Evolutionary conservation across 2,329 filamentous ascomycete genomes (phyloP).

Genomic region (Colletotrichum liriopes): DNA sequence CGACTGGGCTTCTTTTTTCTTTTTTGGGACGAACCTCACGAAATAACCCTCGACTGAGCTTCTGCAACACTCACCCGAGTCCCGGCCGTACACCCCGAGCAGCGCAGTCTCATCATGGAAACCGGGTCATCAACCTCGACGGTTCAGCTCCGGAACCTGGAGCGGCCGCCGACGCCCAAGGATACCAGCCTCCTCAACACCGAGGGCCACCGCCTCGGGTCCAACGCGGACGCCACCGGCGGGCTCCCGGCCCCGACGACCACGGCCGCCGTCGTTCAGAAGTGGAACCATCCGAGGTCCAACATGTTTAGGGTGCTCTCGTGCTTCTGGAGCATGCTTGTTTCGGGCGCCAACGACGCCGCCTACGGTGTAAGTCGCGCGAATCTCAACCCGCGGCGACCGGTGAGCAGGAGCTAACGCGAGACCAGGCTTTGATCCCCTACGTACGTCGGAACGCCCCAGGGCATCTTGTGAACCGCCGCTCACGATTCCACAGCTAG

Average conservation of each 20-base stretch:
- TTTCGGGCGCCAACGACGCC: conserved; percentile 72
- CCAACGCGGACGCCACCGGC: not conserved
- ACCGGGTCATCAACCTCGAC: conserved; percentile 27
- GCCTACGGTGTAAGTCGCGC: conserved; percentile 67
- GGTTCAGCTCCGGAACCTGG: conserved; percentile 26
- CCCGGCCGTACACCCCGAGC: not conserved
- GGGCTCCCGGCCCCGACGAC: conserved; percentile 22
- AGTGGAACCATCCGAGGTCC: conserved; percentile 64
- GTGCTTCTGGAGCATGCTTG: conserved; percentile 71
- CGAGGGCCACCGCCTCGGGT: conserved; percentile 29
- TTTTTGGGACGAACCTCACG: not conserved
- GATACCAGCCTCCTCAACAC: conserved; percentile 18
- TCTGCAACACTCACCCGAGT: not conserved
- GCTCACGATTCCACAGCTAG: conserved; percentile 41
- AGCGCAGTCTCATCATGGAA: conserved; percentile 6
- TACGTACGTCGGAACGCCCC: conserved; percentile 57
- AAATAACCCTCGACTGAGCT: too few relatives aligned
- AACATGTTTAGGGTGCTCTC: conserved; percentile 66
- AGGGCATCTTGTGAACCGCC: conserved; percentile 48
- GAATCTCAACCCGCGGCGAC: not conserved
- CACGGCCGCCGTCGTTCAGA: conserved; percentile 48
- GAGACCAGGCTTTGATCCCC: conserved; percentile 62
- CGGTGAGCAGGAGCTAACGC: conserved; percentile 12
- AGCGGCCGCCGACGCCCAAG: conserved; percentile 12
- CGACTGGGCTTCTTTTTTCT: not conserved